Percentiles rank a stretch among this genome's conserved stretches.
These are phyloP conservation scores for Aspergillus bridgeri DNA, from an alignment of 495 filamentous ascomycete genomes.

Conservation along the genomic window DNA sequence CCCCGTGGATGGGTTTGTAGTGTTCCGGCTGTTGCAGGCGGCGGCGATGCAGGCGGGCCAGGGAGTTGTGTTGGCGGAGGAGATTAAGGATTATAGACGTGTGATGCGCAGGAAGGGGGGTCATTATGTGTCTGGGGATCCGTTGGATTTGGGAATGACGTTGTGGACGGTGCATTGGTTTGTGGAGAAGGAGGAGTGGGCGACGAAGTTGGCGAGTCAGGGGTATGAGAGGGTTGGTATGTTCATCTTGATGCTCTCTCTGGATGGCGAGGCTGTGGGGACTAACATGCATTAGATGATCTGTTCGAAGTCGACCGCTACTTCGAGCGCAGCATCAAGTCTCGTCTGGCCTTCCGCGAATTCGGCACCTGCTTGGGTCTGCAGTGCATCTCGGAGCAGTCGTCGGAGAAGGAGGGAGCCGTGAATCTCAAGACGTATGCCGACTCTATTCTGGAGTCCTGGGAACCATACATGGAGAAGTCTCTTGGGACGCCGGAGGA, in stretches of 20 bases:
- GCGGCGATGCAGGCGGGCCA: conserved; percentile 30
- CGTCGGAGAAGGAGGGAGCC: conserved; percentile 38
- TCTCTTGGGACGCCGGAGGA: conserved; percentile 41
- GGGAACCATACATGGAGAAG: conserved; percentile 48
- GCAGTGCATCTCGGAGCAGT: conserved; percentile 43
- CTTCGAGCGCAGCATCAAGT: conserved; percentile 36
- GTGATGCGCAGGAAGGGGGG: conserved; percentile 51
- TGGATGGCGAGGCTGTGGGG: not conserved
- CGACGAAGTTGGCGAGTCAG: conserved; percentile 35
- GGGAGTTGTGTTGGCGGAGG: conserved; percentile 37
- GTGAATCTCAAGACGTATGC: conserved; percentile 39
- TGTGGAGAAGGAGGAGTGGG: conserved; percentile 51
- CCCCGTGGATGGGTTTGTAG: conserved; percentile 57
- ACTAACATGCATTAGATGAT: conserved; percentile 26
- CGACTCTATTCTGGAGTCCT: conserved; percentile 47
- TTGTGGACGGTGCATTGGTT: conserved; percentile 63
- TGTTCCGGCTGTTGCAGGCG: conserved; percentile 53
- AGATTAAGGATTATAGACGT: conserved; percentile 57
- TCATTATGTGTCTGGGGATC: conserved; percentile 49
- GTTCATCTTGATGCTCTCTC: not conserved
- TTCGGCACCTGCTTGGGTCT: conserved; percentile 60
- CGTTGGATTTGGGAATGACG: conserved; percentile 63
- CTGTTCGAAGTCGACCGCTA: conserved; percentile 41
- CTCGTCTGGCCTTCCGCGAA: conserved; percentile 60
- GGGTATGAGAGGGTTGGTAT: conserved; percentile 48